These are phyloP conservation scores for Paramyrothecium roridum DNA, from an alignment of 2,329 filamentous ascomycete species.

Conservation along the genomic window DNA sequence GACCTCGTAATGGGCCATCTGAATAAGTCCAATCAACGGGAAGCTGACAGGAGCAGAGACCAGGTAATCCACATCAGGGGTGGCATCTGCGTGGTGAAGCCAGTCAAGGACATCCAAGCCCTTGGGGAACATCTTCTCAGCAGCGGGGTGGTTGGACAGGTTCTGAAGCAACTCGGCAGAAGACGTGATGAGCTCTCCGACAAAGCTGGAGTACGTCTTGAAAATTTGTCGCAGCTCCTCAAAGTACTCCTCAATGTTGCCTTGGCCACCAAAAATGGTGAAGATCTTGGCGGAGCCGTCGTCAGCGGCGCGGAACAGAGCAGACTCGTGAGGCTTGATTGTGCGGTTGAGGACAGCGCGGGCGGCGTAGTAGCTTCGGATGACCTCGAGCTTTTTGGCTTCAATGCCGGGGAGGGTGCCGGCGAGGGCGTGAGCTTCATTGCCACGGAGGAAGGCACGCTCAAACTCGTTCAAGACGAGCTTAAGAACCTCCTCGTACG, in stretches of 20 bases:
- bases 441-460: constrained; percentile 88
- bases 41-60: constrained; percentile 94
- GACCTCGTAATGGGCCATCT: constrained; percentile 92
- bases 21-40: constrained; percentile 91
- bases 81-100: constrained; percentile 84
- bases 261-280: constrained; percentile 93
- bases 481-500: constrained; percentile 90
- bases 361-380: constrained; percentile 88
- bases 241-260: constrained; percentile 99
- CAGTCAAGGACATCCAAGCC: constrained; percentile 93
- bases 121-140: constrained; percentile 95
- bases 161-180: constrained; percentile 85
- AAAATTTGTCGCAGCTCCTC: constrained; percentile 93
- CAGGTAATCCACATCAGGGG: constrained; percentile 90
- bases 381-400: constrained; percentile 85
- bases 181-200: constrained; percentile 77
- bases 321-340: constrained; percentile 91
- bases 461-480: constrained; percentile 94
- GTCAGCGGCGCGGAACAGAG: constrained; percentile 81
- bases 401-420: constrained; percentile 85
- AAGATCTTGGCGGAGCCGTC: constrained; percentile 84
- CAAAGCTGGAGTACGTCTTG: constrained; percentile 85
- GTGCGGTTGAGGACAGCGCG: constrained; percentile 79
- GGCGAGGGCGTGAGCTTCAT: constrained; percentile 91
- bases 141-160: constrained; percentile 77